Base-by-base conservation (phyloP, 495 filamentous ascomycete genomes). In the Aspergillus panamensis region DNA sequence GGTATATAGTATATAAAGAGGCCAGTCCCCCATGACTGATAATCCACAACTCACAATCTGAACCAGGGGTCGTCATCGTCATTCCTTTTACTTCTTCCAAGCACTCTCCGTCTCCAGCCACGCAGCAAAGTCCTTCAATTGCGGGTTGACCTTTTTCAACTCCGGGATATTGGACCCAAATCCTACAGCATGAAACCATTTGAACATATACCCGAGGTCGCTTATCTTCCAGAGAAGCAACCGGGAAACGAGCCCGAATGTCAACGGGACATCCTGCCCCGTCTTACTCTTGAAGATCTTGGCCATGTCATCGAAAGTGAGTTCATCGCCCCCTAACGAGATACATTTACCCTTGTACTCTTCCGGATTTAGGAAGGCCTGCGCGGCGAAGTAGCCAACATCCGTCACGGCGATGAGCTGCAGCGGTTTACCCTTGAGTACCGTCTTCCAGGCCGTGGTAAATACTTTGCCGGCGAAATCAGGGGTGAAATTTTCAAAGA, bases 401-500 rank as follows among this genome's bases (percentile, higher is more conserved):
- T 90, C 86, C 1, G 63, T 66, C 0, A 75, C 74, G 0, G 82
- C 73, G 14, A 91, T 65, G 62, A 83, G 71, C 59, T 88, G 85
- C 53, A 90, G 60, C 0, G 79, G 79, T 57, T 77, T 80, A 12
- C 69, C 72, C 55, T 80, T 78, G 25, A 75, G 30, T 2, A 74
- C 68, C 8, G 75, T 69, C 45, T 75, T 73, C 65, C 82, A 73
- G 6, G 77, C 71, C 0, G 85, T 79, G 1, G 73, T 53, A 65
- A 90, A 87, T 0, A 85, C 73, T 57, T 83, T 85, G 37, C 82
- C 84, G 12, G 73, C 58, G 61, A 88, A 82, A 39, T 76, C 80
- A 0, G 82, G 80, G 0, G 69, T 74, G 16, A 87, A 65, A 62
- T 86, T 87, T 8, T 90, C 87, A 71, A 87, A 82, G 70, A 90